Evolutionary conservation across 192 early-diverging fungal genomes (phyloP), one percentile per base, ranked within the genome.

Genomic region (Podila minutissima): DNA sequence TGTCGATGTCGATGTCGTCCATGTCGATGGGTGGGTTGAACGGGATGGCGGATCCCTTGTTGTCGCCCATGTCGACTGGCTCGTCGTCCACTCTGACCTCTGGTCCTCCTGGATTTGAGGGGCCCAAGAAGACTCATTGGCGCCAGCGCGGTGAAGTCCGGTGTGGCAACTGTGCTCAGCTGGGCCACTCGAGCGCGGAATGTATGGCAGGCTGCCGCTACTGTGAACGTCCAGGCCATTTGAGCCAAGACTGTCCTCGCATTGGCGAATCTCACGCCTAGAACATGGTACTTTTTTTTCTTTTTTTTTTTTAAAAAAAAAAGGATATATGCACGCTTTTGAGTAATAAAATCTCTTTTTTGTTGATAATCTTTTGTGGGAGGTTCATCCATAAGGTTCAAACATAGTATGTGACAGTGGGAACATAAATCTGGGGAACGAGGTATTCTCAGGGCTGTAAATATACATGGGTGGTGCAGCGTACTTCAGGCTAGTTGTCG

Each of bases 151-250:
- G 75, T 50, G 66, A 72, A 29, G 69, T 88, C 0, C 71, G 86
- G 5, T 89, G 86, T 29, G 88, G 88, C 26, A 87, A 89, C 53
- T 88, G 87, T 58, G 87, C 84, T 13, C 83, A 84, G 58, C 35
- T 75, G 48, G 84, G 86, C 8, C 88, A 89, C 63, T 50, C 67
- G 26, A 89, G 88, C 59, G 51, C 79, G 24, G 83, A 83, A 6
- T 88, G 87, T 62, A 74, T 71, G 35, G 71, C 68, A 3, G 83
- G 83, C 19, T 84, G 83, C 66, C 64, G 83, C 29, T 84, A 84
- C 66, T 84, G 83, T 33, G 83, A 74, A 46, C 48, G 69, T 28
- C 60, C 58, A 13, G 71, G 67, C 7, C 83, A 84, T 73, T 74
- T 84, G 57, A 84, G 83, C 48, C 76, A 84, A 60, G 67, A 82